Evolutionary conservation across 257 asterid genomes (phyloP), one percentile per base, ranked within the genome.

Genomic region (Solanum gracilifrons): DNA sequence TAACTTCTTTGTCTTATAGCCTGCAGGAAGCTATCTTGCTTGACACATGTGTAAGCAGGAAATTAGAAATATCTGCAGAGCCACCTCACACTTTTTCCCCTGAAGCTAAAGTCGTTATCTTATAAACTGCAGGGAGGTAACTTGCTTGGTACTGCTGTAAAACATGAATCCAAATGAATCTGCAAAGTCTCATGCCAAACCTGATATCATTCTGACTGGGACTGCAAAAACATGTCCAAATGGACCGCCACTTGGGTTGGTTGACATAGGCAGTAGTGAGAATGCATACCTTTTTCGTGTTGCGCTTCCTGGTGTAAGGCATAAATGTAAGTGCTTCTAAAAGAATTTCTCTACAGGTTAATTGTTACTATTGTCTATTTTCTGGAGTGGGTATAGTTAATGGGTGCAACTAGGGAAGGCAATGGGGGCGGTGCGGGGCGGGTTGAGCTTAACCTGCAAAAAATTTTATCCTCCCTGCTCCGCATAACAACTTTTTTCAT

Each of bases 271-370:
- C 31, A 25, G 39, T 69, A 87, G 85, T 71, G 90, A 89, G 25
- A 39, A 86, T 86, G 94, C 90, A 21, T 92, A 91, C 69, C 84
- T 92, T 84, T 89, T 91, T 62, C 92, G 90, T 21, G 91, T 92
- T 80, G 88, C 93, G 69, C 93, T 92, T 86, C 93, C 93, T 62
- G 94, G 94, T 51, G 92, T 91, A 46, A 72, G 88, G 89, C 85
- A 88, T 48, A 71, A 87, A 72, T 75, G 93, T 92, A 85, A 86
- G 92, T 88, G 64, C 58, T 86, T 85, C 15, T 31, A 71, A 58
- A 62, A 7, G 37, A 80, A 46, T 48, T 48, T 29, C 39, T 48
- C 27, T 27, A 9, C 31, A 1, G 85, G 33, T 21, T 35, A 9
- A 37, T 36, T 74, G 82, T 74, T 20, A 5, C 10, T 80, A 29